A percentile compares a stretch with the other conserved stretches of the same genome.
These are phyloP conservation scores for Cercospora beticola DNA, from an alignment of 2,329 filamentous ascomycete species.

Conservation along the genomic window DNA sequence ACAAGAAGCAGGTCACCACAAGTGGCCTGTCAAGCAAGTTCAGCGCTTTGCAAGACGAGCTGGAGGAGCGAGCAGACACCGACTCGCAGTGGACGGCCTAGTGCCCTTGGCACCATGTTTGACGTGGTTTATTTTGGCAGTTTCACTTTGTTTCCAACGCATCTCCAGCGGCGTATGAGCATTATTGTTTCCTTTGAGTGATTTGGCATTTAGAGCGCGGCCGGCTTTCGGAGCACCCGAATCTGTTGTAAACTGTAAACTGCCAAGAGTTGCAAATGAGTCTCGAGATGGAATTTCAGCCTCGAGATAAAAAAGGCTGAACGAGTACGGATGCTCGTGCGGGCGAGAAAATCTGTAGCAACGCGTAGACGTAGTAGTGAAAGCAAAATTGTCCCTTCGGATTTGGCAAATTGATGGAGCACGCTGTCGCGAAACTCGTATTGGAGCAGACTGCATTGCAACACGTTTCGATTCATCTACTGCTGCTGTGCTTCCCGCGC, in stretches of 20 bases:
- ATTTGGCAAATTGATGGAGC: not conserved
- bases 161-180: not conserved
- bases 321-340: not conserved
- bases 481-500: not conserved
- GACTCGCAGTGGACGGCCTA: conserved; percentile 1
- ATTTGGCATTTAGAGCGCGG: not conserved
- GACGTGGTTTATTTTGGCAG: not conserved
- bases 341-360: not conserved
- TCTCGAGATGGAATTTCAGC: not conserved
- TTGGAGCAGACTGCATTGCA: not conserved
- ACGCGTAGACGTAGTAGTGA: not conserved
- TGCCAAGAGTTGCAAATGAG: not conserved
- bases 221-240: not conserved
- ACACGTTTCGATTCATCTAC: not conserved
- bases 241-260: not conserved
- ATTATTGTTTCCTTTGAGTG: not conserved
- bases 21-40: conserved; percentile 11
- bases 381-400: not conserved
- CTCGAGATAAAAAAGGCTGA: not conserved
- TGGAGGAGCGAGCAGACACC: not conserved
- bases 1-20: conserved; percentile 17
- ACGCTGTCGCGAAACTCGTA: not conserved
- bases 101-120: not conserved
- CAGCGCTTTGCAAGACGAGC: not conserved
- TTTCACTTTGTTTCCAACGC: not conserved